Percentiles rank a stretch among this genome's conserved stretches.
Conservation (phyloP, 441 rosid genomes). For the Euphorbia schlechtendalii region DNA sequence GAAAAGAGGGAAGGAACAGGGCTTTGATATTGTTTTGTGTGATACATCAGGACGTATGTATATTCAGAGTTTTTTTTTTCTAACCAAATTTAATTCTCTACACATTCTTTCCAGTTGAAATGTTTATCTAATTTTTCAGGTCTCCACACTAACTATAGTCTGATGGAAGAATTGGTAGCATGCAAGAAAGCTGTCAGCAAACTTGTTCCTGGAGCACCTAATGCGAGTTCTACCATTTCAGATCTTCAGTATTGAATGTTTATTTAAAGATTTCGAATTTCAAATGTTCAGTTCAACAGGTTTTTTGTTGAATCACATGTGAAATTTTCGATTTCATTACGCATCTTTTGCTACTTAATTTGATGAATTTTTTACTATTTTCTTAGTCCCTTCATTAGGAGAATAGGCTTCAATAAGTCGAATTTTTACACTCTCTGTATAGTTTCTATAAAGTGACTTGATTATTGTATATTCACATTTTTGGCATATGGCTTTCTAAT, state of each 20-base stretch:
- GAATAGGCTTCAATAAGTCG: neutral
- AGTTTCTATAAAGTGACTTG: conserved; percentile 4
- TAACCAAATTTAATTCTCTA: conserved; percentile 1
- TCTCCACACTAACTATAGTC: conserved; percentile 84
- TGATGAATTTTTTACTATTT: neutral
- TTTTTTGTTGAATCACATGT: neutral
- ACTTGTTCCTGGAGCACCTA: conserved; percentile 73
- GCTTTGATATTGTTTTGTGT: conserved; percentile 77
- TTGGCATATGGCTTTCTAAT: conserved; percentile 13
- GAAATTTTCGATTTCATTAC: conserved; percentile 3
- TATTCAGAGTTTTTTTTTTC: conserved; percentile 13
- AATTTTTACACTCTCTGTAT: neutral
- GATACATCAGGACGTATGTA: conserved; percentile 96
- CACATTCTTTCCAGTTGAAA: conserved; percentile 17
- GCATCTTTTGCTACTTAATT: neutral
- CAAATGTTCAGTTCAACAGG: conserved; percentile 6
- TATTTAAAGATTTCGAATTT: conserved; percentile 14
- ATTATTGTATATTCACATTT: neutral
- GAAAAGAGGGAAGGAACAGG: conserved; percentile 76
- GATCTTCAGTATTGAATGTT: neutral
- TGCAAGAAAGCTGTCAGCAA: conserved; percentile 85
- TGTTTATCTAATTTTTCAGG: conserved; percentile 37
- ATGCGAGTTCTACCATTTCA: conserved; percentile 41
- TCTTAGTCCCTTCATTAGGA: neutral
- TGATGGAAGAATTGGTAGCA: conserved; percentile 92